Evolutionary conservation across 2,329 filamentous ascomycete species (phyloP), one percentile per base, ranked within the genome.

Genomic region (Ceratocystis eucalypticola): DNA sequence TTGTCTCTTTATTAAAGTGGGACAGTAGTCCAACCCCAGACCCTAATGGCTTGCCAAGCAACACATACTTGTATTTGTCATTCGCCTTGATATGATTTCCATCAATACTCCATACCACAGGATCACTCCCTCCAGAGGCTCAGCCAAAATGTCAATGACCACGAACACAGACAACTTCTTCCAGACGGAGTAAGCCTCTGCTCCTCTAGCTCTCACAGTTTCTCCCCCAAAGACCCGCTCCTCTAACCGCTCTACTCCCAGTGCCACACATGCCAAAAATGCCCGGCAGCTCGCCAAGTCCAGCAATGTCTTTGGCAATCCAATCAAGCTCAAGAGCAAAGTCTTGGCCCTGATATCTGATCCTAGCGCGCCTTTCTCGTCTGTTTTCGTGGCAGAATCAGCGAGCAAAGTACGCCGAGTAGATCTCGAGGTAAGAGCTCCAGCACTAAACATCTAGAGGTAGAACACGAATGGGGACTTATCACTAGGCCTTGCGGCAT

Each of bases 161-260:
- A 82, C 83, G 63, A 84, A 96, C 72, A 82, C 86, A 64, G 86
- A 88, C 37, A 85, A 94, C 73, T 97, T 95, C 79, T 97, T 97
- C 74, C 89, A 96, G 76, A 95, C 91, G 37, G 88, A 92, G 90
- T 94, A 77, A 76, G 86, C 3, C n/a, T 25, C 41, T 45, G 22
- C n/a, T 64, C 45, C 59, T n/a, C 46, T 41, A 55, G 30, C 20
- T 25, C 41, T n/a, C 28, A n/a, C 45, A 17, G 25, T 50, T 50
- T 15, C 28, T 25, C 41, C 5, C 17, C 12, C 7, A n/a, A 59
- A 22, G 20, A 3, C 7, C 15, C 10, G 12, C 12, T 28, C 33
- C 59, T 45, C 50, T 65, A 59, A 65, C n/a, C 64, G 45, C 17
- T 28, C 17, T 48, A 17, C 61, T 72, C 72, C 22, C 67, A 84